Evolutionary conservation across 352 stramenopile species (phyloP), one percentile per base, ranked within the genome.

Genomic region (Pythium vanterpoolii): DNA sequence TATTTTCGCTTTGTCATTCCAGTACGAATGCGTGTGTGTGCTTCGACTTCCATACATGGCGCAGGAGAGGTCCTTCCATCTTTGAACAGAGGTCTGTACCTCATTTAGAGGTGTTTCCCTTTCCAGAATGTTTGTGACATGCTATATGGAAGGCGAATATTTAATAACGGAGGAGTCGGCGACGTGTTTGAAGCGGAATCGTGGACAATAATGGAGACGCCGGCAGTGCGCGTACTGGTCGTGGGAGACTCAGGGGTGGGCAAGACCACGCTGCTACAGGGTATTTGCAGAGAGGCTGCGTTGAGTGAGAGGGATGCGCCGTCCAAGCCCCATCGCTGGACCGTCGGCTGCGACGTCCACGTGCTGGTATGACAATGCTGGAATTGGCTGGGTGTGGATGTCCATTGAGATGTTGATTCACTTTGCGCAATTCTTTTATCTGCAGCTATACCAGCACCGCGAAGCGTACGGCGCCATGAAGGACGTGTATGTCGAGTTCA

Each of bases 221-320:
- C 78, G 9, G 79, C 78, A 36, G 84, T 87, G 34, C 80, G 86
- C 47, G 76, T 95, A 53, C 72, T 92, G 5, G 86, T 94, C 14
- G 75, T 95, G 11, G 86, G 86, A 56, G 86, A 95, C 66, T 95
- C 86, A 3, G 86, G 86, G 45, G 86, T 94, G 27, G 86, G 86
- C 19, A 95, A 95, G 72, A 93, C 83, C 14, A 69, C 81, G 62
- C 68, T 95, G 21, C 64, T 95, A 47, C 76, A 73, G n/a, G 65
- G 67, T 7, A 24, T 93, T 11, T 93, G 86, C 56, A 72, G 71
- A 26, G 48, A 64, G 14, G 42, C 48, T 44, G 54, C 60, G 0
- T 27, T 59, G 43, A 70, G n/a, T 21, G 48, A 53, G 26, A 23
- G 14, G n/a, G 46, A 43, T 19, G 36, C 18, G 16, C 38, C 43